Evolutionary conservation across 345 rosid species (phyloP).

Genomic region (Linum usitatissimum): DNA sequence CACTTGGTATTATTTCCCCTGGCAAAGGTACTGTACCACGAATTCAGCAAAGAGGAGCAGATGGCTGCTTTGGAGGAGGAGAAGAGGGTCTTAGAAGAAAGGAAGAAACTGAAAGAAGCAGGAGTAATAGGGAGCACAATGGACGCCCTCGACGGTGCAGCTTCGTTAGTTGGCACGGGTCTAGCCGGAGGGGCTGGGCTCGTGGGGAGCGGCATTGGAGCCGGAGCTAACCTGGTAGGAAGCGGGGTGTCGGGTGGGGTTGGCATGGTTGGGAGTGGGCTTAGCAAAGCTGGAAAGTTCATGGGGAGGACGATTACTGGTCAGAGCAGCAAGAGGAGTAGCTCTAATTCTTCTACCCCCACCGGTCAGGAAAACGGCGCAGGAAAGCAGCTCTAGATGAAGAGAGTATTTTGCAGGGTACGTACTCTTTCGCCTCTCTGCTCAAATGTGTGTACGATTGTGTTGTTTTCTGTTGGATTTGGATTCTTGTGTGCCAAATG

Average conservation of each 20-base stretch:
- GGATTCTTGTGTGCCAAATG: not conserved
- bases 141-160: constrained; percentile 79
- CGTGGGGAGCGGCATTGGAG: constrained; percentile 63
- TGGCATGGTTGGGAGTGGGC: constrained; percentile 42
- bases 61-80: constrained; percentile 72
- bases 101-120: constrained; percentile 74
- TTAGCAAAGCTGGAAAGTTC: constrained; percentile 77
- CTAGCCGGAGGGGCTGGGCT: constrained; percentile 63
- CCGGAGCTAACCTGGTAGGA: constrained; percentile 63
- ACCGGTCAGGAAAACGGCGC: constrained; percentile 54
- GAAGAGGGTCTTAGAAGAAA: constrained; percentile 69
- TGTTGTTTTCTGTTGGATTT: not conserved
- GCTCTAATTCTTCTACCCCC: constrained; percentile 50
- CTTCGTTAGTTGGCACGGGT: constrained; percentile 33
- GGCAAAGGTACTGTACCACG: constrained; percentile 52
- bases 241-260: constrained; percentile 34
- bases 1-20: not conserved
- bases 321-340: constrained; percentile 63
- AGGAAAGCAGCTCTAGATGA: constrained; percentile 31
- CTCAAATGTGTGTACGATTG: constrained; percentile 9
- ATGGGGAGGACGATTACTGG: constrained; percentile 81
- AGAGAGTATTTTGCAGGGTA: not conserved
- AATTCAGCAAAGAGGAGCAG: constrained; percentile 70
- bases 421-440: not conserved
- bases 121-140: constrained; percentile 92